Conservation (phyloP, 495 filamentous ascomycete genomes). For the Aspergillus olivimuriae region DNA sequence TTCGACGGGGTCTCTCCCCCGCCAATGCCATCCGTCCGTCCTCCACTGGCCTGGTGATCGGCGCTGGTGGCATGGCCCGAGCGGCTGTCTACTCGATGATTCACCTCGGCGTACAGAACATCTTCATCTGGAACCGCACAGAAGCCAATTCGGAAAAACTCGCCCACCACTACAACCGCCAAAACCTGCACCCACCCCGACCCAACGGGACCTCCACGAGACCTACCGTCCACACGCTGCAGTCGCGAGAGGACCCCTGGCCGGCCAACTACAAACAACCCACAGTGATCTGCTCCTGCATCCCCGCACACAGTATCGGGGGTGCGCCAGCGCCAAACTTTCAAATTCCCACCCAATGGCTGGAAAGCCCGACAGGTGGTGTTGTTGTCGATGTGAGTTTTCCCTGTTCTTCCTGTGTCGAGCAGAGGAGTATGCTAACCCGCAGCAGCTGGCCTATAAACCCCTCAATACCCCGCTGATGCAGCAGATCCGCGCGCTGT, state of each 20-base stretch:
- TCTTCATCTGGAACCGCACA: slow-evolving; percentile 69
- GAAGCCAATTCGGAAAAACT: slow-evolving; percentile 53
- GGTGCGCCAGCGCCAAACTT: slow-evolving; percentile 61
- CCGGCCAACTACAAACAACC: slow-evolving; percentile 56
- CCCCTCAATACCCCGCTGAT: slow-evolving; percentile 66
- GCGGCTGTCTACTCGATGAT: slow-evolving; percentile 76
- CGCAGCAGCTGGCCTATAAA: slow-evolving; percentile 58
- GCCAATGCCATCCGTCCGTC: slow-evolving; percentile 65
- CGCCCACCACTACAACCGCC: slow-evolving; percentile 60
- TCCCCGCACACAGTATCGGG: slow-evolving; percentile 60
- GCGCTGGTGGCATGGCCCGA: slow-evolving; percentile 74
- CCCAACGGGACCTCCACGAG: slow-evolving; percentile 13
- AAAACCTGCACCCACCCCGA: slow-evolving; percentile 22
- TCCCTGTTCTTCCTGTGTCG: not conserved
- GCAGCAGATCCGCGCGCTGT: slow-evolving; percentile 51
- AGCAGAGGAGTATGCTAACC: slow-evolving; percentile 1
- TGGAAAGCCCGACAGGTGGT: slow-evolving; percentile 69
- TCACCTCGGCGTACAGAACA: slow-evolving; percentile 65
- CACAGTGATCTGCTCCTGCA: slow-evolving; percentile 68
- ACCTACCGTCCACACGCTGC: slow-evolving; percentile 48
- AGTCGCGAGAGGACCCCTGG: slow-evolving; percentile 54
- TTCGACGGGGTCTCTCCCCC: slow-evolving; percentile 68
- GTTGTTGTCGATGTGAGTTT: slow-evolving; percentile 63
- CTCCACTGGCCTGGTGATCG: slow-evolving; percentile 65
- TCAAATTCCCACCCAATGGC: slow-evolving; percentile 63